Evolutionary conservation across 345 rosid species (phyloP).

Genomic region (Aquilaria sinensis): DNA sequence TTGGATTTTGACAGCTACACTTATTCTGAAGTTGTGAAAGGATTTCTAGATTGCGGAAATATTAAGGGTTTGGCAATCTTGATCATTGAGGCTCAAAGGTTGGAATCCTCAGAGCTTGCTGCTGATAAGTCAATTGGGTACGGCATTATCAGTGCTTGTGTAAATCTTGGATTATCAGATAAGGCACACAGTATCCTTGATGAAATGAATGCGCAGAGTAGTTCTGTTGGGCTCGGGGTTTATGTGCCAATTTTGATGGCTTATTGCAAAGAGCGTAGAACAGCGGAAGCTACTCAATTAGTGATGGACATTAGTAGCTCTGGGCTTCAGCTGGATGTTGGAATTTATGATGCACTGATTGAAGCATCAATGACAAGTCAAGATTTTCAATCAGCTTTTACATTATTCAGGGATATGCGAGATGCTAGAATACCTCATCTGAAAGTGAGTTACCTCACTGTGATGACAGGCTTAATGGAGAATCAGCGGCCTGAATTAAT

Average conservation of each 20-base stretch:
- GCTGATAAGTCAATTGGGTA: constrained; percentile 58
- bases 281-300: constrained; percentile 90
- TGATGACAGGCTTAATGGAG: constrained; percentile 85
- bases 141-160: constrained; percentile 68
- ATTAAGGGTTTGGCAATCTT: constrained; percentile 60
- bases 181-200: constrained; percentile 83
- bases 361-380: constrained; percentile 92
- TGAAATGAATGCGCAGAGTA: constrained; percentile 68
- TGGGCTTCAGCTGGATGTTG: constrained; percentile 65
- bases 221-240: constrained; percentile 67
- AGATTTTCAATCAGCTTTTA: constrained; percentile 87
- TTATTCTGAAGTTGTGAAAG: constrained; percentile 55
- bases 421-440: constrained; percentile 50
- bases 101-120: constrained; percentile 31
- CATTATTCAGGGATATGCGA: constrained; percentile 89
- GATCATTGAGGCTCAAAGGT: constrained; percentile 71
- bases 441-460: constrained; percentile 78
- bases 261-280: constrained; percentile 69
- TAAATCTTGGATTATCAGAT: constrained; percentile 63
- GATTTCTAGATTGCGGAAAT: constrained; percentile 50
- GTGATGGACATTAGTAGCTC: constrained; percentile 67
- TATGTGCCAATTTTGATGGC: constrained; percentile 81
- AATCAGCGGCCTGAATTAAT: constrained; percentile 74
- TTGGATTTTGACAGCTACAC: constrained; percentile 44
- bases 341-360: constrained; percentile 50